Base-by-base conservation (phyloP, 345 rosid genomes). In the Raphanus raphanistrum region DNA sequence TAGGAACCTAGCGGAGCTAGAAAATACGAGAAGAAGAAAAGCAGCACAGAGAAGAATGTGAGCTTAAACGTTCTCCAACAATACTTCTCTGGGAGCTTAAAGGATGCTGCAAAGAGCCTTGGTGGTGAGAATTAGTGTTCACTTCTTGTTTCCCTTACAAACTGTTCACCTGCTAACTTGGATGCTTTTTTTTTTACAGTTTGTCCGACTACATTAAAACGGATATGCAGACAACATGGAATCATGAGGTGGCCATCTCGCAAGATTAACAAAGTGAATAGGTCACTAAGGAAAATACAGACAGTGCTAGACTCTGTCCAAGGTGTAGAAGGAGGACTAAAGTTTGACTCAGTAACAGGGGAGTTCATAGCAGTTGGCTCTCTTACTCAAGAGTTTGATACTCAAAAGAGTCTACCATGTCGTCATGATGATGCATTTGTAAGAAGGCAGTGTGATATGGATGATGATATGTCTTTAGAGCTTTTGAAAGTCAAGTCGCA, bases 151-250 rank as follows among this genome's bases (percentile, higher is more conserved):
- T 65, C 17, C 27, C 4, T 1, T 15, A 4, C 66, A 25, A 59
- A 33, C 15, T 58, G 16, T 64, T 62, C 57, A 50, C 3, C 25
- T 54, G 4, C 16, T 79, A 27, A 69, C 73, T 71, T 59, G 17
- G 67, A 31, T 81, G 72, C 60, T 76, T 70, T 58, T 28, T 58
- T 28, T 60, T 27, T 57, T 82, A 76, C 73, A 94, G 98, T 94
- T 79, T 92, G 98, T 84, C 97, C 97, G 10, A 94, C 98, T 21
- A 94, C 98, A 5, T 78, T 92, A 77, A 92, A 94, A 86, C 87
- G 98, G 79, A 94, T 94, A 81, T 94, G 98, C 85, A 88, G 97
- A 79, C 93, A 90, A 72, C 98, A 92, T 50, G 98, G 98, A 21
- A 90, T 94, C 70, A 85, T 85, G 29, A 90, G 98, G 77, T 94